phyloP scores from a whole-genome alignment of 1,284 basidiomycete genomes.

The Cryptococcus amylolentus region DNA sequence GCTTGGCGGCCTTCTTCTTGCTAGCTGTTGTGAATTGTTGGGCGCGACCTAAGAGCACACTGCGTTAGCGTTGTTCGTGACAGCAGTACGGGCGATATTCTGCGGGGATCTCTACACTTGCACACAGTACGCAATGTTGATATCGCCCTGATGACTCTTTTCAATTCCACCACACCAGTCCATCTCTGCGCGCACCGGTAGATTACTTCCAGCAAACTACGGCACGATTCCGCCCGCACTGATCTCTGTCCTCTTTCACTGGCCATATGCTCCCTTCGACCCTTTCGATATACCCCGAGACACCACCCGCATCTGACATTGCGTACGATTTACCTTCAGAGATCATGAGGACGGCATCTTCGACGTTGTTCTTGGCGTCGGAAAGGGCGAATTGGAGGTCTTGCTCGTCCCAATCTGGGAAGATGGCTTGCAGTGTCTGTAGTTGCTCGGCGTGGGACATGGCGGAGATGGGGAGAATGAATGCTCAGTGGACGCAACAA shows the following conservation, averaged over 20 bases:
- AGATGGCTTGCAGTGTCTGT: constrained; percentile 43
- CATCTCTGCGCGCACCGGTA: too few relatives aligned
- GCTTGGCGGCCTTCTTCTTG: constrained; percentile 44
- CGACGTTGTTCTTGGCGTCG: constrained; percentile 48
- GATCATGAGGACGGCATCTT: constrained; percentile 48
- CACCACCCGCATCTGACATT: too few relatives aligned
- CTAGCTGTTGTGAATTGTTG: constrained; percentile 49
- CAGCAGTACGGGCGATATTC: neutral
- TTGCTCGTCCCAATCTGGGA: constrained; percentile 49
- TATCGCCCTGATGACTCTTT: neutral
- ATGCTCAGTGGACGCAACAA: neutral
- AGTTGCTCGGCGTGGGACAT: constrained; percentile 45
- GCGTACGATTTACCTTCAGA: constrained; percentile 42
- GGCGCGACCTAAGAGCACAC: constrained; percentile 40
- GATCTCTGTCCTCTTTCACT: too few relatives aligned
- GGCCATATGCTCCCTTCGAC: too few relatives aligned
- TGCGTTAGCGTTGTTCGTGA: neutral
- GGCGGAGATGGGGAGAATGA: constrained; percentile 31
- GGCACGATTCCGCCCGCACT: too few relatives aligned
- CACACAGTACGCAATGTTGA: neutral
- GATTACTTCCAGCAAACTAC: too few relatives aligned
- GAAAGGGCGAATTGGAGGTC: constrained; percentile 46
- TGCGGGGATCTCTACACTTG: neutral
- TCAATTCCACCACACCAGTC: neutral
- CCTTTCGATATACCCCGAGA: too few relatives aligned